Evolutionary conservation across 106 monocot genomes (phyloP).

Genomic region (Cymbidium sinense): DNA sequence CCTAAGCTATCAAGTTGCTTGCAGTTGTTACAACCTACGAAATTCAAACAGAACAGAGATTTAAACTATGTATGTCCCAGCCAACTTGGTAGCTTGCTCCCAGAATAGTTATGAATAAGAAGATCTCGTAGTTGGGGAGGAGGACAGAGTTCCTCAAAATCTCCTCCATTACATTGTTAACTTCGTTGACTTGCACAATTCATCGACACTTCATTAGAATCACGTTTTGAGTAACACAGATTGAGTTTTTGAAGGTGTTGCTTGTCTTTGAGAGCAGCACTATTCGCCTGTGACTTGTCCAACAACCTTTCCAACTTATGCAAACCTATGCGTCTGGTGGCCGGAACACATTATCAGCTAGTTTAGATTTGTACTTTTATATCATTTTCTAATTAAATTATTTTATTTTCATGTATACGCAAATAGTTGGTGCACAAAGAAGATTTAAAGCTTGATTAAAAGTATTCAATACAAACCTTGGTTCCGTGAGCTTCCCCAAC

Average conservation of each 20-base stretch:
- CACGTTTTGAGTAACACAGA: neutral
- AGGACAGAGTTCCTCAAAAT: slow-evolving; percentile 21
- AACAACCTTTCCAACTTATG: slow-evolving; percentile 13
- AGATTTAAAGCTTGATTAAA: neutral
- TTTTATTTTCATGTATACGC: too few relatives aligned
- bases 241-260: neutral
- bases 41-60: neutral
- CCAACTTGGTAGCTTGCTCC: slow-evolving; percentile 16
- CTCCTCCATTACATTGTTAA: neutral
- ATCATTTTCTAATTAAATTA: too few relatives aligned
- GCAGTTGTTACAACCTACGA: neutral
- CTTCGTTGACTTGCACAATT: neutral
- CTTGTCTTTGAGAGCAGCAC: slow-evolving; percentile 4
- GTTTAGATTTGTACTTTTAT: neutral
- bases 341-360: neutral
- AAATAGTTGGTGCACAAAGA: neutral
- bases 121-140: slow-evolving; percentile 5
- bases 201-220: neutral
- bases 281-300: neutral
- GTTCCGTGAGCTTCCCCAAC: neutral
- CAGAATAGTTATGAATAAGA: slow-evolving; percentile 11
- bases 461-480: neutral
- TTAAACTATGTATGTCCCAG: neutral
- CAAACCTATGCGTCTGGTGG: neutral
- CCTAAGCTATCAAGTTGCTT: neutral